phyloP scores from a whole-genome alignment of 805 yeast genomes.

The Starmerella sp. region DNA sequence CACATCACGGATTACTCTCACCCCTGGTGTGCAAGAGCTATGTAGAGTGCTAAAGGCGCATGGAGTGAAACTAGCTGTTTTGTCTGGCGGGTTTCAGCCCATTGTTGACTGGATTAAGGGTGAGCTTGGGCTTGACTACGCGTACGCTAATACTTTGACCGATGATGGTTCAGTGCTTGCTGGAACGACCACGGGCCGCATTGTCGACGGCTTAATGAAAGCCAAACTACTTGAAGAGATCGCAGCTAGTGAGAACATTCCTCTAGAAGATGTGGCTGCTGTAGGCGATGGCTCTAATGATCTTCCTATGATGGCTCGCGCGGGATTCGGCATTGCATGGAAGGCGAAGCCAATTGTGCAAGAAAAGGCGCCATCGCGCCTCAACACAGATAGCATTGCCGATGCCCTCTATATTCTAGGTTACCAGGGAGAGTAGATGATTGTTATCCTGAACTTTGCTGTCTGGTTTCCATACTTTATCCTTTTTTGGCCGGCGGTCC shows the following conservation, averaged over 20 bases:
- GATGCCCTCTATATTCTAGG: slow-evolving; percentile 80
- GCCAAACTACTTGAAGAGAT: slow-evolving; percentile 54
- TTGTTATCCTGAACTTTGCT: too few relatives aligned
- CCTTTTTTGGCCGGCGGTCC: too few relatives aligned
- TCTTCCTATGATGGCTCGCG: slow-evolving; percentile 77
- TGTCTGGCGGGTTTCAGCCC: slow-evolving; percentile 91
- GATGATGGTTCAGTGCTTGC: slow-evolving; percentile 42
- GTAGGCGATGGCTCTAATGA: slow-evolving; percentile 98
- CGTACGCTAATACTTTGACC: slow-evolving; percentile 59
- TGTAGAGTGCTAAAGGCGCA: slow-evolving; percentile 46
- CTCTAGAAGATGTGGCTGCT: slow-evolving; percentile 47
- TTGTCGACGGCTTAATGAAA: slow-evolving; percentile 79
- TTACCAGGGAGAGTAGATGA: background rate
- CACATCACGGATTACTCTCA: slow-evolving; percentile 54
- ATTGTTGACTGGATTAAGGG: slow-evolving; percentile 66
- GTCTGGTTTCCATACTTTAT: too few relatives aligned
- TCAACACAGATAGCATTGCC: slow-evolving; percentile 60
- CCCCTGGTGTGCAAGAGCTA: slow-evolving; percentile 77
- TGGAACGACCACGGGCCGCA: slow-evolving; percentile 67
- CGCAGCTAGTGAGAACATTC: slow-evolving; percentile 28
- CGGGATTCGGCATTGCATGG: slow-evolving; percentile 95
- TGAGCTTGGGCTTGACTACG: slow-evolving; percentile 66
- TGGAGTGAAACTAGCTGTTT: slow-evolving; percentile 69
- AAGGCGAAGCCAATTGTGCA: slow-evolving; percentile 94
- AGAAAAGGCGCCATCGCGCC: slow-evolving; percentile 62